Evolutionary conservation across 768 basidiomycete genomes (phyloP).

Genomic region (Lactifluus echinatus): DNA sequence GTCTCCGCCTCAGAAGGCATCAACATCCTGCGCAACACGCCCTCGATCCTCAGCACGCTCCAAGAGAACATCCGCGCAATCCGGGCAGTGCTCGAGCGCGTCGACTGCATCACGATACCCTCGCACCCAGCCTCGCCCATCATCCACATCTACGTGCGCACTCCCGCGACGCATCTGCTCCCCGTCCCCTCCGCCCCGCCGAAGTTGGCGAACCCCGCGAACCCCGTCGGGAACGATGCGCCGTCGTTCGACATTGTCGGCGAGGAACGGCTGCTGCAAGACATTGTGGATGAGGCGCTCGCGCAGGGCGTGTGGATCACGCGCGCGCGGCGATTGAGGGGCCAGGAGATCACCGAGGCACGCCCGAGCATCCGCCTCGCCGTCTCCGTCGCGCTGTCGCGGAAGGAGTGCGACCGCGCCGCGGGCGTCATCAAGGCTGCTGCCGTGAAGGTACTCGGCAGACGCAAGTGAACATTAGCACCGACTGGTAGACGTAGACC

Average conservation of each 20-base stretch:
- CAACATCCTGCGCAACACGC: conserved; percentile 64
- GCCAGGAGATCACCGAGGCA: conserved; percentile 77
- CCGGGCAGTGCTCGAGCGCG: conserved; percentile 70
- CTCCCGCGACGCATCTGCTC: conserved; percentile 24
- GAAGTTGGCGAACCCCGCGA: conserved; percentile 44
- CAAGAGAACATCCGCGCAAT: conserved; percentile 76
- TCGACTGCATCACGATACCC: conserved; percentile 78
- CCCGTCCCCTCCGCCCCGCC: conserved; percentile 21
- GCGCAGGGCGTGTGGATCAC: conserved; percentile 80
- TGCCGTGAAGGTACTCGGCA: conserved; percentile 64
- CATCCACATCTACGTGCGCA: conserved; percentile 70
- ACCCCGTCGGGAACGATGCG: conserved; percentile 39
- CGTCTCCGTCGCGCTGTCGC: conserved; percentile 66
- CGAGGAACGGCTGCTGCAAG: conserved; percentile 81
- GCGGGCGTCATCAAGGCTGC: conserved; percentile 63
- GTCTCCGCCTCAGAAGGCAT: conserved; percentile 85
- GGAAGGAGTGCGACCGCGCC: conserved; percentile 91
- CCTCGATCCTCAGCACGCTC: conserved; percentile 64
- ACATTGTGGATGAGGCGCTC: conserved; percentile 83
- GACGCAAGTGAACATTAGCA: conserved; percentile 33
- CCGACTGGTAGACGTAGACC: not conserved
- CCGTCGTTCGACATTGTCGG: conserved; percentile 43
- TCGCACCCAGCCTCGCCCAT: conserved; percentile 82
- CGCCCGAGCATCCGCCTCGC: conserved; percentile 83
- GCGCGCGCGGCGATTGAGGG: conserved; percentile 68